A percentile compares a stretch with the other conserved stretches of the same genome.
Conservation (phyloP, 768 basidiomycete species). For the Collybia sp. region DNA sequence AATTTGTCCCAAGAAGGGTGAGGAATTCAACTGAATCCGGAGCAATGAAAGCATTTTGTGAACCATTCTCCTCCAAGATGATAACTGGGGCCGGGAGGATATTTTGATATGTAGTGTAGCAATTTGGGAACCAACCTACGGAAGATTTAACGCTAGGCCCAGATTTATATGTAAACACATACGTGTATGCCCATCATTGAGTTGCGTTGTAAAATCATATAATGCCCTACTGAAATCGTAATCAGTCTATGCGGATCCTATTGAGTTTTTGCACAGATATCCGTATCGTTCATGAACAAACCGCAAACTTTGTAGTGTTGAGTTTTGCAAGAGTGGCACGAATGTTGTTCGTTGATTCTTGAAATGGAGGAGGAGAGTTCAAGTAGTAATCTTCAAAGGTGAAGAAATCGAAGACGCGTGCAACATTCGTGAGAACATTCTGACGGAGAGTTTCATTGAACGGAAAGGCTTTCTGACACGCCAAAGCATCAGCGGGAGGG, state of each 20-base stretch:
- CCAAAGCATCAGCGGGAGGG: conserved; percentile 47
- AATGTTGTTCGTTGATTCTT: conserved; percentile 53
- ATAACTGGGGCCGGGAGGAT: conserved; percentile 54
- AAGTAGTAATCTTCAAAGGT: conserved; percentile 51
- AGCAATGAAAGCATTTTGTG: conserved; percentile 43
- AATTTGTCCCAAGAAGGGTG: conserved; percentile 37
- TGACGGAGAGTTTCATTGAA: conserved; percentile 54
- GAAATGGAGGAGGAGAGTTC: conserved; percentile 46
- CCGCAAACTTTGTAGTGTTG: conserved; percentile 41
- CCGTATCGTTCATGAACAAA: conserved; percentile 13
- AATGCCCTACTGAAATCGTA: conserved; percentile 61
- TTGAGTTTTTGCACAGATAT: background rate
- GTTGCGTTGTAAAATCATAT: conserved; percentile 46
- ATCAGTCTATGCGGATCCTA: conserved; percentile 40
- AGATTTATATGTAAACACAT: conserved; percentile 10
- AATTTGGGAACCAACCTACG: conserved; percentile 51
- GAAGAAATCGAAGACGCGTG: conserved; percentile 47
- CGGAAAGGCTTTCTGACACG: conserved; percentile 53
- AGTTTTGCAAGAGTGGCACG: conserved; percentile 43
- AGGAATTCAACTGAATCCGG: conserved; percentile 53
- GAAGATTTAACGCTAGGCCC: background rate
- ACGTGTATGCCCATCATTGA: conserved; percentile 70
- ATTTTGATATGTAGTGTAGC: conserved; percentile 51
- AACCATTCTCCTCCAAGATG: conserved; percentile 42
- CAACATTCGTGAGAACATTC: conserved; percentile 44